Evolutionary conservation across 2,329 filamentous ascomycete genomes (phyloP), one percentile per base, ranked within the genome.

Genomic region (Biscogniauxia mediterranea): DNA sequence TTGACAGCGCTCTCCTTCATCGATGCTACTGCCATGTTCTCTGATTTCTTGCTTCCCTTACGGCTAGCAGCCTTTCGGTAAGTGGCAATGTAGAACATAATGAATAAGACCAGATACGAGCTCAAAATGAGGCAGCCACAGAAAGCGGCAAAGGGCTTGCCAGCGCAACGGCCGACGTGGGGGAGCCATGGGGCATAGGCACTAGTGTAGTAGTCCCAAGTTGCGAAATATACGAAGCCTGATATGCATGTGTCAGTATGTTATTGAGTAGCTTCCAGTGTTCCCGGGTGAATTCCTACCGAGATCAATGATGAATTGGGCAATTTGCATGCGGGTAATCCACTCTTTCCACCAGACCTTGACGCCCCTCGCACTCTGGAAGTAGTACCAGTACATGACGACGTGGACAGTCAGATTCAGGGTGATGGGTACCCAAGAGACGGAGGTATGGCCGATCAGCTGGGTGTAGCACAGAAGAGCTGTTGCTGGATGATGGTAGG

Each of bases 341-440:
- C 94, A 97, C 82, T 97, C 91, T 89, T 97, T 97, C 93, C 93
- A 97, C 93, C 92, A 96, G 79, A 97, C 94, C 72, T 88, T 89
- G 77, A 97, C 87, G 69, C 94, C 94, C 71, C 93, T 92, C 56
- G 93, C 93, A 74, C 91, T 93, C 84, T 97, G 93, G 88, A 97
- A 97, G 86, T 97, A 97, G 87, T 97, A 97, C 93, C 93, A 97
- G 88, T 97, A 97, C 93, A 97, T 97, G 75, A 97, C 91, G 61
- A 97, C 93, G 80, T 97, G 93, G 55, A 97, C 93, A 65, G 86
- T 87, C 74, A 97, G 80, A 84, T 97, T 97, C 71, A 97, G 86
- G 54, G 87, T 89, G 76, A 97, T 97, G 63, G 89, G 89, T 58
- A 96, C 91, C 93, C 93, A 97, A 63, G 93, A 96, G 58, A 97